Percentiles rank a stretch among this genome's conserved stretches.
Conservation (phyloP, 1,284 basidiomycete genomes). For the Fomes fomentarius region DNA sequence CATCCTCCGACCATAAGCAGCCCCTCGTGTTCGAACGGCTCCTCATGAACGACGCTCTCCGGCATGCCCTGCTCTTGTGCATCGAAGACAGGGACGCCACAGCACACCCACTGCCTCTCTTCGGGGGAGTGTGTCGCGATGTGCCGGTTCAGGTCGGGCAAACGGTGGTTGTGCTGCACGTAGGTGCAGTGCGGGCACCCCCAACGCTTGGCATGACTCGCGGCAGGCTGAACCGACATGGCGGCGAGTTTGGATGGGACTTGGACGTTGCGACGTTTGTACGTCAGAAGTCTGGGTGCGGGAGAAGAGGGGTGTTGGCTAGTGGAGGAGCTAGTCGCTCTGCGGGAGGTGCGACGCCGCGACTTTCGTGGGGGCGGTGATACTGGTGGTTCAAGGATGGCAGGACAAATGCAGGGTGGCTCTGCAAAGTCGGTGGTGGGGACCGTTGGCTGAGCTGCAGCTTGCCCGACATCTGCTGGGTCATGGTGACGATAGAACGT, state of each 20-base stretch:
- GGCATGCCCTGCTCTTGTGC: not conserved
- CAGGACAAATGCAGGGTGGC: too few relatives aligned
- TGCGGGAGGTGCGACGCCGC: too few relatives aligned
- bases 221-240: not conserved
- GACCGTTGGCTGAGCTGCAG: too few relatives aligned
- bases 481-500: too few relatives aligned
- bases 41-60: not conserved
- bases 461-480: too few relatives aligned
- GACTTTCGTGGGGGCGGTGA: too few relatives aligned
- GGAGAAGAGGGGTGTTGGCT: not conserved
- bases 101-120: slow-evolving; percentile 23
- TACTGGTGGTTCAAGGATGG: too few relatives aligned
- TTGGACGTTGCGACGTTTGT: not conserved
- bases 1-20: slow-evolving; percentile 45
- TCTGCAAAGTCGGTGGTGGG: too few relatives aligned
- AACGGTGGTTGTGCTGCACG: slow-evolving; percentile 43
- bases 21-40: slow-evolving; percentile 23
- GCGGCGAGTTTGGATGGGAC: not conserved
- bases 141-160: slow-evolving; percentile 59
- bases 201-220: not conserved
- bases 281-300: not conserved
- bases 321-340: not conserved
- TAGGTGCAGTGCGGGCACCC: slow-evolving; percentile 17
- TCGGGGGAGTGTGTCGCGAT: slow-evolving; percentile 48
- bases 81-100: not conserved